phyloP scores from a whole-genome alignment of 805 yeast genomes.

The Isabelozyma gotoi region DNA sequence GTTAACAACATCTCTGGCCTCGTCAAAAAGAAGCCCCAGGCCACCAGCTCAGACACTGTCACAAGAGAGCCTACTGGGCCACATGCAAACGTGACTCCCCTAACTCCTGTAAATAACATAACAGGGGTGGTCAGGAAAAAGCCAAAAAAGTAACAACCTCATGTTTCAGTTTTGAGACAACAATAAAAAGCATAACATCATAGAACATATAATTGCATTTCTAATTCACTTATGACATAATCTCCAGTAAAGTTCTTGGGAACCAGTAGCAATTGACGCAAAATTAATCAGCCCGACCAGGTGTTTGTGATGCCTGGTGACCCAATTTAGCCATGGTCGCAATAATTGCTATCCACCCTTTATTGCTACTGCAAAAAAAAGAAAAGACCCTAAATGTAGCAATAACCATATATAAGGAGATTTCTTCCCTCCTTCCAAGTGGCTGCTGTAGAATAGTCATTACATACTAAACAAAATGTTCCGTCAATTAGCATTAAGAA shows the following conservation, averaged over 20 bases:
- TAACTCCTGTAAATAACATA: too few relatives aligned
- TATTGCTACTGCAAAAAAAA: background rate
- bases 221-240: too few relatives aligned
- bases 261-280: too few relatives aligned
- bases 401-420: background rate
- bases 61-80: too few relatives aligned
- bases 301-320: background rate
- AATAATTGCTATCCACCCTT: conserved; percentile 1
- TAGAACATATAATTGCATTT: too few relatives aligned
- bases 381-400: background rate
- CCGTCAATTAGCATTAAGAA: conserved; percentile 5
- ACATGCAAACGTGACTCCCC: too few relatives aligned
- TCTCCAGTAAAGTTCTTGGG: too few relatives aligned
- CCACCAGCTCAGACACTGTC: too few relatives aligned
- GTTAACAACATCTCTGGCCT: background rate
- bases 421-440: background rate
- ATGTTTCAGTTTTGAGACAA: too few relatives aligned
- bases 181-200: too few relatives aligned
- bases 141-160: too few relatives aligned
- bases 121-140: too few relatives aligned
- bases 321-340: background rate
- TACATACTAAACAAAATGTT: background rate
- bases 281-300: background rate
- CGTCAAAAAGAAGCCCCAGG: background rate
- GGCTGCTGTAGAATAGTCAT: background rate